phyloP scores from a whole-genome alignment of 257 asterid species.

The Petunia secreta region DNA sequence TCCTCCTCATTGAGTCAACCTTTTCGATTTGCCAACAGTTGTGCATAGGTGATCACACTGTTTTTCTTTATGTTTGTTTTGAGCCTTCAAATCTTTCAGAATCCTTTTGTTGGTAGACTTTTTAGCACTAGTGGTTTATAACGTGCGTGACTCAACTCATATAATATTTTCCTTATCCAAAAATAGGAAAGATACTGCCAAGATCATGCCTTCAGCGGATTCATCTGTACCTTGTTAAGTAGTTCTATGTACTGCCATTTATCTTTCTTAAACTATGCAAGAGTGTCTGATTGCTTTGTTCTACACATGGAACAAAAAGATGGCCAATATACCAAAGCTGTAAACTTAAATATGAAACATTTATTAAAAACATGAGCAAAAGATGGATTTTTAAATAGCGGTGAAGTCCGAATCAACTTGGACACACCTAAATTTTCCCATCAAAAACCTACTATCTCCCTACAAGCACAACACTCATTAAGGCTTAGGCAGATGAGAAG shows the following conservation, averaged over 20 bases:
- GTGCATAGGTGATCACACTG: background rate
- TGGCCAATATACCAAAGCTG: background rate
- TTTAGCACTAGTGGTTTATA: background rate
- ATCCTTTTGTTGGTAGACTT: slow-evolving; percentile 10
- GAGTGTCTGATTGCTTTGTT: background rate
- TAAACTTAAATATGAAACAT: background rate
- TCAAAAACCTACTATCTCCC: background rate
- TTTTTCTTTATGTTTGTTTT: background rate
- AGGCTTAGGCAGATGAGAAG: no score
- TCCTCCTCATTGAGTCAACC: background rate
- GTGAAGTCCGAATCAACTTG: no score
- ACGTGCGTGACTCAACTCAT: slow-evolving; percentile 1
- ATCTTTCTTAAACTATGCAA: no score
- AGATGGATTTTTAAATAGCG: background rate
- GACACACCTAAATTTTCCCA: no score
- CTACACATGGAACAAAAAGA: background rate
- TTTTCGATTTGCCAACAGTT: background rate
- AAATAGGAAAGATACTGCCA: background rate
- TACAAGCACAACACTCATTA: no score
- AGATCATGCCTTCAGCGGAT: background rate
- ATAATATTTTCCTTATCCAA: slow-evolving; percentile 1
- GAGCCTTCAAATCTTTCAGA: background rate
- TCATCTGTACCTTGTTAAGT: background rate
- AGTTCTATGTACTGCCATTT: no score
- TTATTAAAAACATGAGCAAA: background rate